A percentile compares a stretch with the other conserved stretches of the same genome.
These are phyloP conservation scores for Fistulifera pelliculosa DNA, from an alignment of 108 stramenopile species.

Conservation along the genomic window DNA sequence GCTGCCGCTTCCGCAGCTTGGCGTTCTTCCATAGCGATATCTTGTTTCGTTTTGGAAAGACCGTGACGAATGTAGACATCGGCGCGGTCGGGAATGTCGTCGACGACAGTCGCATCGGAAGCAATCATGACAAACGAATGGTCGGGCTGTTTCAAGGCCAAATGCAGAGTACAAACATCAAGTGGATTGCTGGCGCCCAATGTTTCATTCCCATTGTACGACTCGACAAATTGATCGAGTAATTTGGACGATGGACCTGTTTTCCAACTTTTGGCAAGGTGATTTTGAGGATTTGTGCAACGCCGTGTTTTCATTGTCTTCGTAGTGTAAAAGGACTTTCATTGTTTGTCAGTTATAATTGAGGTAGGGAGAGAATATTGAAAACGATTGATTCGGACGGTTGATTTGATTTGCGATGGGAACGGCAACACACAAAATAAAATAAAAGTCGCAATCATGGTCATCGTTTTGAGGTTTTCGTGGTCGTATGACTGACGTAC, in stretches of 20 bases:
- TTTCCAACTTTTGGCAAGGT: conserved; percentile 85
- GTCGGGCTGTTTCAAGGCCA: conserved; percentile 37
- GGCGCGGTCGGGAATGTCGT: conserved; percentile 63
- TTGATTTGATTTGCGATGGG: too few species aligned
- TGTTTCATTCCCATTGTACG: conserved; percentile 64
- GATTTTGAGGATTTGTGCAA: conserved; percentile 84
- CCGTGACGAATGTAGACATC: conserved; percentile 74
- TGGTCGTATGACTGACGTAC: too few species aligned
- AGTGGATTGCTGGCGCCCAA: conserved; percentile 47
- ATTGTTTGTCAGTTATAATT: too few species aligned
- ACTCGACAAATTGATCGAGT: conserved; percentile 70
- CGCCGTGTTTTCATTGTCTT: conserved; percentile 64
- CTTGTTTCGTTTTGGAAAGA: conserved; percentile 34
- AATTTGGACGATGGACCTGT: conserved; percentile 68
- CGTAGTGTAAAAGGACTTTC: conserved; percentile 88
- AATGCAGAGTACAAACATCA: conserved; percentile 34
- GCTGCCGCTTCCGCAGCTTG: conserved; percentile 16
- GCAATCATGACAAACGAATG: conserved; percentile 31
- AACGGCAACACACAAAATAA: too few species aligned
- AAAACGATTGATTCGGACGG: too few species aligned
- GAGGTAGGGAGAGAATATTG: too few species aligned
- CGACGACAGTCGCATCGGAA: conserved; percentile 62
- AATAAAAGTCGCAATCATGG: too few species aligned
- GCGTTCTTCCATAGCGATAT: conserved; percentile 26
- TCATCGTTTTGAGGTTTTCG: too few species aligned